These are phyloP conservation scores for Eucalyptus globulus DNA, from an alignment of 345 rosid species.

Conservation along the genomic window DNA sequence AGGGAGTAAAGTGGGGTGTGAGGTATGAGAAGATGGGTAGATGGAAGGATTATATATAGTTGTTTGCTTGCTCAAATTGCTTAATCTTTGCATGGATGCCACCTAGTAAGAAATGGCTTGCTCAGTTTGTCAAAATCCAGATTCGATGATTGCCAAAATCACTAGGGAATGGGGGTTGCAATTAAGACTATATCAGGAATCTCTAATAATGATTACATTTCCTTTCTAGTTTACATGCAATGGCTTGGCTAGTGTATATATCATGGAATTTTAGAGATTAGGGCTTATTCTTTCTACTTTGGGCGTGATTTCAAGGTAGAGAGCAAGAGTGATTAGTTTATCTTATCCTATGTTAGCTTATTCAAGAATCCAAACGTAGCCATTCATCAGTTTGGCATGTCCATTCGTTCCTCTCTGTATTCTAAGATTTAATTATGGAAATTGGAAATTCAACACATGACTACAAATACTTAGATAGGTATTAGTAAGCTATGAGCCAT, in stretches of 20 bases:
- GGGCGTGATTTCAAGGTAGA: neutral
- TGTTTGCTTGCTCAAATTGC: neutral
- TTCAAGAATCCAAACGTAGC: neutral
- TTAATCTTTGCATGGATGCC: neutral
- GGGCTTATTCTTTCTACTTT: neutral
- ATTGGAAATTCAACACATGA: neutral
- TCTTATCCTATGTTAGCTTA: neutral
- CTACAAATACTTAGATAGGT: neutral
- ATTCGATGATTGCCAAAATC: neutral
- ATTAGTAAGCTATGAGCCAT: neutral
- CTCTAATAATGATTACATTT: neutral
- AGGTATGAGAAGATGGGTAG: neutral
- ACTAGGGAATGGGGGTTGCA: fast-evolving
- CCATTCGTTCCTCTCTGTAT: neutral
- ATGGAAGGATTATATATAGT: neutral
- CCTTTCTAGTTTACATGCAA: neutral
- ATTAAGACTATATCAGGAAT: neutral
- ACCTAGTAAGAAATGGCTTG: neutral
- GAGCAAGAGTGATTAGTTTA: neutral
- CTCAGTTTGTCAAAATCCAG: neutral
- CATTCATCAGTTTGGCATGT: neutral
- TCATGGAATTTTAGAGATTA: neutral
- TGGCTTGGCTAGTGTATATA: neutral
- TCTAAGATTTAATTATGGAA: neutral
- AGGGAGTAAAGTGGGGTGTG: neutral